These are phyloP conservation scores for Saturnispora sekii DNA, from an alignment of 805 yeast genomes.

Conservation along the genomic window DNA sequence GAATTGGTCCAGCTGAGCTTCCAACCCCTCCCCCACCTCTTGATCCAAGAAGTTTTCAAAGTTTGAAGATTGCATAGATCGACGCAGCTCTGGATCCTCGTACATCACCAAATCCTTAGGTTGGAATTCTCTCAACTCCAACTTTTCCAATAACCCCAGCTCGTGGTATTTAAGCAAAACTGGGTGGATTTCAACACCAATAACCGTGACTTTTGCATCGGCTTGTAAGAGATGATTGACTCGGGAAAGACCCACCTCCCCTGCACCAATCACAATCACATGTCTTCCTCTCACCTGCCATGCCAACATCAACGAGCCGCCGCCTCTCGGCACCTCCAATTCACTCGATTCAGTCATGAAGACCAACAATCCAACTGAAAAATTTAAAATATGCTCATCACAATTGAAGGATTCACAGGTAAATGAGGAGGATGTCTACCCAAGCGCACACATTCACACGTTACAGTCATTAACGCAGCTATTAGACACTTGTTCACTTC, in stretches of 20 bases:
- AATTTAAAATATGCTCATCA: background rate
- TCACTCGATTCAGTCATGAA: too few species aligned
- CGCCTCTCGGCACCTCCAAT: constrained; percentile 22
- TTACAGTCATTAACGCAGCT: too few species aligned
- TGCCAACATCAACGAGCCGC: constrained; percentile 57
- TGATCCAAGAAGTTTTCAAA: constrained; percentile 5
- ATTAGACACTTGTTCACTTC: constrained; percentile 5
- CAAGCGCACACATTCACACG: background rate
- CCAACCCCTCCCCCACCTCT: constrained; percentile 3
- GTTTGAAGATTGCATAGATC: background rate
- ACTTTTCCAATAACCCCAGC: constrained; percentile 33
- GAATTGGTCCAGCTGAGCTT: constrained; percentile 27
- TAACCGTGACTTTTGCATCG: constrained; percentile 58
- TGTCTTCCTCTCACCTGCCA: constrained; percentile 63
- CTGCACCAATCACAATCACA: constrained; percentile 69
- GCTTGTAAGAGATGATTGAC: constrained; percentile 59
- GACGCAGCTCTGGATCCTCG: constrained; percentile 22
- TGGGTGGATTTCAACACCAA: constrained; percentile 33
- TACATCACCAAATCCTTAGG: constrained; percentile 42
- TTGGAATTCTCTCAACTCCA: constrained; percentile 37
- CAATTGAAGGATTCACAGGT: background rate
- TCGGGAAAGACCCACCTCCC: constrained; percentile 67
- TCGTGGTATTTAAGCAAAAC: constrained; percentile 27
- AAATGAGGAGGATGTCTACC: background rate
- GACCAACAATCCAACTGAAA: background rate